Evolutionary conservation across 2,329 filamentous ascomycete species (phyloP).

Genomic region (Phaeosphaeria sp.): DNA sequence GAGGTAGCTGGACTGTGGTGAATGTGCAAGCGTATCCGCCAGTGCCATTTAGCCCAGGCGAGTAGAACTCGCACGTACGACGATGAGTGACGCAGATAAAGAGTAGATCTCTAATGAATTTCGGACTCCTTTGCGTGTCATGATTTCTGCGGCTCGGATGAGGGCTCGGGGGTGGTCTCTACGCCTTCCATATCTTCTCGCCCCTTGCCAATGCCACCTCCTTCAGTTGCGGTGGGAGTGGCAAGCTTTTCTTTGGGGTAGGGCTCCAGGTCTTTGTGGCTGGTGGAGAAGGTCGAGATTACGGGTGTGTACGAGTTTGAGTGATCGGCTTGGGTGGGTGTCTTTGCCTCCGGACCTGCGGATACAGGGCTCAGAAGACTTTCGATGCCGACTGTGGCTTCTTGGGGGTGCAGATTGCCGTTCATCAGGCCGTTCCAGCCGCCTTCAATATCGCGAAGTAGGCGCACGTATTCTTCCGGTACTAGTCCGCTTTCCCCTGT

Average conservation of each 20-base stretch:
- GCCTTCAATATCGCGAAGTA: slow-evolving; percentile 91
- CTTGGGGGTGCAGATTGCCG: slow-evolving; percentile 31
- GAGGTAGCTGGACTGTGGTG: background rate
- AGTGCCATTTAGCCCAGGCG: background rate
- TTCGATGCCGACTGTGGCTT: slow-evolving; percentile 30
- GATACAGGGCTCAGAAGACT: slow-evolving; percentile 42
- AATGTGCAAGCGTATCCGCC: background rate
- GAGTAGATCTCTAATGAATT: background rate
- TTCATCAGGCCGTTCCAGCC: slow-evolving; percentile 65
- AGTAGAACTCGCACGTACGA: background rate
- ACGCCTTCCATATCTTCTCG: slow-evolving; percentile 38
- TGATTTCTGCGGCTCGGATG: slow-evolving; percentile 16
- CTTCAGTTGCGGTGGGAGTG: slow-evolving; percentile 42
- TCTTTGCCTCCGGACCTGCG: slow-evolving; percentile 47
- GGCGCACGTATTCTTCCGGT: slow-evolving; percentile 92
- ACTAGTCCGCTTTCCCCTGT: slow-evolving; percentile 93
- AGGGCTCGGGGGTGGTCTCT: slow-evolving; percentile 24
- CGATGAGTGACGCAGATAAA: background rate
- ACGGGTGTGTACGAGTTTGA: slow-evolving; percentile 50
- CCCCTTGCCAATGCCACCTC: slow-evolving; percentile 22
- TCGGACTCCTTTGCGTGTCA: slow-evolving; percentile 5
- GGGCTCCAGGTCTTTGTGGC: slow-evolving; percentile 57
- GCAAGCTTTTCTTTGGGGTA: slow-evolving; percentile 52
- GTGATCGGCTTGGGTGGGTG: slow-evolving; percentile 48
- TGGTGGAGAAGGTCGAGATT: slow-evolving; percentile 60